phyloP scores from a whole-genome alignment of 148 eudicot species.

The Rhododendron henanense region DNA sequence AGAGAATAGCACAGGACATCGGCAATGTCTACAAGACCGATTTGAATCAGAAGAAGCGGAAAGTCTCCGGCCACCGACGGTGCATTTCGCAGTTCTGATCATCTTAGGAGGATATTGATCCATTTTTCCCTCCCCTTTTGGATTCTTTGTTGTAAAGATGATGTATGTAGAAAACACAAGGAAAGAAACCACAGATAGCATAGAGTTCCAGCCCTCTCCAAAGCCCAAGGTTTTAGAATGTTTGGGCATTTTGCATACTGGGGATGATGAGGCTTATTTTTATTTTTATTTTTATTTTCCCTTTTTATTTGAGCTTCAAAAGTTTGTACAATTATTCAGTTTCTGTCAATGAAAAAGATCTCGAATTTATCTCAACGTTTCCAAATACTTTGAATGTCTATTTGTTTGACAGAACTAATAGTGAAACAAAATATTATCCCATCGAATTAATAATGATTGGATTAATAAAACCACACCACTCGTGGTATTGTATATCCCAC shows the following conservation, averaged over 20 bases:
- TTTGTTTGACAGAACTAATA: not conserved
- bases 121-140: not conserved
- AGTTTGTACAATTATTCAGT: slow-evolving; percentile 3
- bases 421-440: not conserved
- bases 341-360: not conserved
- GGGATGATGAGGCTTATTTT: slow-evolving; percentile 64
- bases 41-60: slow-evolving; percentile 56
- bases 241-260: slow-evolving; percentile 52
- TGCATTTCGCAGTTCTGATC: slow-evolving; percentile 75
- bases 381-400: not conserved
- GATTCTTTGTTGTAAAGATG: slow-evolving; percentile 7
- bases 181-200: slow-evolving; percentile 20
- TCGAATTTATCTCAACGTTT: not conserved
- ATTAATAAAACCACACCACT: not conserved
- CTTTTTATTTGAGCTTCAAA: not conserved
- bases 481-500: not conserved
- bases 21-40: slow-evolving; percentile 56
- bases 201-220: slow-evolving; percentile 66
- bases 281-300: not conserved
- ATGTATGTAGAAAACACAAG: slow-evolving; percentile 16
- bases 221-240: slow-evolving; percentile 57
- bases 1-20: slow-evolving; percentile 65
- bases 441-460: not conserved
- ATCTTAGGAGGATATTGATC: not conserved
- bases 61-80: slow-evolving; percentile 52